These are phyloP conservation scores for Fusarium sp. DNA, from an alignment of 2,329 filamentous ascomycete genomes.

Conservation along the genomic window DNA sequence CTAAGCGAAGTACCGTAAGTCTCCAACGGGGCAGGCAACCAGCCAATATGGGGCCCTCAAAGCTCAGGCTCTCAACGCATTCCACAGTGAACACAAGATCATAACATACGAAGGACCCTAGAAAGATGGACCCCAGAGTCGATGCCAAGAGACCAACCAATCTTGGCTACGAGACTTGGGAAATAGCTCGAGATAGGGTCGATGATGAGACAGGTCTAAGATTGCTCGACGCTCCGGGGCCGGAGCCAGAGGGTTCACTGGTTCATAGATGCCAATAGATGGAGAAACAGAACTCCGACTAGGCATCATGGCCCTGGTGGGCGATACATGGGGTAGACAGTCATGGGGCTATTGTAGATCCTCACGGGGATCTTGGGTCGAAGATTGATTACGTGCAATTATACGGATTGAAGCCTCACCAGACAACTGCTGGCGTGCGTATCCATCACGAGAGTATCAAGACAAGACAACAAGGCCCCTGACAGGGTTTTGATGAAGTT, in stretches of 20 bases:
- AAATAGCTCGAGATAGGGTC: slow-evolving; percentile 1
- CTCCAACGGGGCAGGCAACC: neutral
- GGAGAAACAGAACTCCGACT: slow-evolving; percentile 14
- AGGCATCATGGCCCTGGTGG: neutral
- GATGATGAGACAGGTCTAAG: slow-evolving; percentile 4
- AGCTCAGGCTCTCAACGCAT: slow-evolving; percentile 16
- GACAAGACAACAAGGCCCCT: slow-evolving; percentile 1
- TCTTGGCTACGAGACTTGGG: neutral
- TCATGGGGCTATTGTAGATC: slow-evolving; percentile 20
- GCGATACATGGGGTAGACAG: neutral
- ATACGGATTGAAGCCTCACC: slow-evolving; percentile 7
- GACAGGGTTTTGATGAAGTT: neutral
- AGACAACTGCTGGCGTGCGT: neutral
- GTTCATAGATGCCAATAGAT: neutral
- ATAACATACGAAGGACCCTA: neutral
- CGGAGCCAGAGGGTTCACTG: slow-evolving; percentile 2
- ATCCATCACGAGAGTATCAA: neutral
- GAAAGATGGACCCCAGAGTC: slow-evolving; percentile 2
- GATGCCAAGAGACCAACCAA: slow-evolving; percentile 14
- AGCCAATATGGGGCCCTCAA: neutral
- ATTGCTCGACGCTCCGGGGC: slow-evolving; percentile 3
- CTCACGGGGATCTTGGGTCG: slow-evolving; percentile 6
- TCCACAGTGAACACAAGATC: slow-evolving; percentile 19
- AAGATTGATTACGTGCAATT: slow-evolving; percentile 2
- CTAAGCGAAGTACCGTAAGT: neutral